Evolutionary conservation across 2,329 filamentous ascomycete genomes (phyloP).

Genomic region (Alternaria metachromatica): DNA sequence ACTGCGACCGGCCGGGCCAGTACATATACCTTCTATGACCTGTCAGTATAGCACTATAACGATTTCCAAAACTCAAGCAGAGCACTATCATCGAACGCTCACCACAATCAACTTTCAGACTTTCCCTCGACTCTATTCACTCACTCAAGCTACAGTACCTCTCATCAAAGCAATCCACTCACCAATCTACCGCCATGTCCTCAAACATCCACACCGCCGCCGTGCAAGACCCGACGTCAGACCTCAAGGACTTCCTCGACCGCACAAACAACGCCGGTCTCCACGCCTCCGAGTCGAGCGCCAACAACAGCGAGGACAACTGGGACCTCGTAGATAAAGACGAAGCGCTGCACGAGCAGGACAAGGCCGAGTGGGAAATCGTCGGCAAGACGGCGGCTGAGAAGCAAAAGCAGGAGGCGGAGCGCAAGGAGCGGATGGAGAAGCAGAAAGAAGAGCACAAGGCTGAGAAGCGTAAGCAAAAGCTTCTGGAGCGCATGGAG

Average conservation of each 20-base stretch:
- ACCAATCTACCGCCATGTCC: not conserved
- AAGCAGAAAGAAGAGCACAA: not conserved
- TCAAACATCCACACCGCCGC: not conserved
- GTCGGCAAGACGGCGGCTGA: not conserved
- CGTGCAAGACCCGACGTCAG: not conserved
- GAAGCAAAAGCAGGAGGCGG: not conserved
- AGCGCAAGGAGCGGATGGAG: not conserved
- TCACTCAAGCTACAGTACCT: not conserved
- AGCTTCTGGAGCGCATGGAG: not conserved
- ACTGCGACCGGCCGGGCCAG: not conserved
- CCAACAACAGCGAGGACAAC: not conserved
- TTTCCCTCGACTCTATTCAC: not conserved
- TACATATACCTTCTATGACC: not conserved
- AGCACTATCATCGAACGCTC: not conserved
- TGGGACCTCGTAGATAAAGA: not conserved
- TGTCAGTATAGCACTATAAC: not conserved
- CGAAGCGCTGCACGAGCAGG: not conserved
- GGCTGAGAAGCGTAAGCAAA: not conserved
- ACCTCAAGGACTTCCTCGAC: slow-evolving; percentile 11
- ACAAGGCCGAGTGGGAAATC: not conserved
- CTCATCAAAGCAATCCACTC: not conserved
- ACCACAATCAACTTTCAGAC: not conserved
- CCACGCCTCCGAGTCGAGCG: not conserved
- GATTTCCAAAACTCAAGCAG: not conserved
- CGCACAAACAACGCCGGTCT: slow-evolving; percentile 7